phyloP scores from a whole-genome alignment of 2,329 filamentous ascomycete species.

The Fusarium penzigii region DNA sequence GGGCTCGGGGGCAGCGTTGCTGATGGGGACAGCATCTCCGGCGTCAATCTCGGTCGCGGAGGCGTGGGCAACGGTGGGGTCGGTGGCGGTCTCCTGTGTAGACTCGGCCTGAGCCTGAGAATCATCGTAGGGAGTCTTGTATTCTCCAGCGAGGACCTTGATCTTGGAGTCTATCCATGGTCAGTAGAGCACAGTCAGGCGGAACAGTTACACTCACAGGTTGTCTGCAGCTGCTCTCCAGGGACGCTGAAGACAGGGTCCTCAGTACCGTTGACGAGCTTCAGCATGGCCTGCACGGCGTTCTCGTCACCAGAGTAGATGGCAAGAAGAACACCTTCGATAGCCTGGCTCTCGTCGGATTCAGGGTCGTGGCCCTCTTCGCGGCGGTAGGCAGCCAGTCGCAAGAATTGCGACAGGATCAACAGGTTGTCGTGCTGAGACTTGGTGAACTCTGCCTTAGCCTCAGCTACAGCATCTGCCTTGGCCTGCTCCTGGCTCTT shows the following conservation, averaged over 20 bases:
- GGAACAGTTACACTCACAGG: constrained; percentile 61
- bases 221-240: constrained; percentile 66
- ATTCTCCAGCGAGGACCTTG: constrained; percentile 51
- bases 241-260: constrained; percentile 67
- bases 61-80: constrained; percentile 68
- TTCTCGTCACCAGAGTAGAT: constrained; percentile 78
- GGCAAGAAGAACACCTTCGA: constrained; percentile 76
- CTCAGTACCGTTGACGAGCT: constrained; percentile 71
- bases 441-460: constrained; percentile 52
- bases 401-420: constrained; percentile 75
- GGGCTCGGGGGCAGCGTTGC: constrained; percentile 42
- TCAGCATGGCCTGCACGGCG: constrained; percentile 74
- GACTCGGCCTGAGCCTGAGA: constrained; percentile 33
- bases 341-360: constrained; percentile 73
- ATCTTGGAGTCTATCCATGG: constrained; percentile 36
- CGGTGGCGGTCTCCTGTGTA: constrained; percentile 46
- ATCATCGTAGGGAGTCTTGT: constrained; percentile 47
- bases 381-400: constrained; percentile 74
- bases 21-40: constrained; percentile 42
- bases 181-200: constrained; percentile 19
- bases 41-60: constrained; percentile 67
- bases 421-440: constrained; percentile 66
- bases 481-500: constrained; percentile 59
- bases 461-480: constrained; percentile 52
- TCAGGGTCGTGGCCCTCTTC: constrained; percentile 66